Base-by-base conservation (phyloP, 805 yeast species). In the Candida nemodendra region DNA sequence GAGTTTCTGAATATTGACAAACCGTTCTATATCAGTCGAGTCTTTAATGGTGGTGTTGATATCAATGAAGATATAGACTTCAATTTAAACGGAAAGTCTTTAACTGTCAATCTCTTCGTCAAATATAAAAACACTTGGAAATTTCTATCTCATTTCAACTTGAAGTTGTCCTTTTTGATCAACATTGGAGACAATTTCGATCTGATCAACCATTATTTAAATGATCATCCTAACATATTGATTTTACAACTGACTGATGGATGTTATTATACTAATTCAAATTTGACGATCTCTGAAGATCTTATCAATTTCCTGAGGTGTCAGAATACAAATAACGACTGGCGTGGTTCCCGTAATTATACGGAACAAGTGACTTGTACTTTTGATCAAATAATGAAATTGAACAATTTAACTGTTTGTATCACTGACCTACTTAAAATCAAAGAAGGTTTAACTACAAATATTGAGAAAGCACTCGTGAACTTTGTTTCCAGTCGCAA, bases 371-470 rank as follows among this genome's bases (percentile, higher is more conserved):
- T 8, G 2, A 56, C 68, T 1, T 57, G 69, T 36, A 51, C 65
- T 0, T 69, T 61, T 44, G 73, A 68, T 38, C 65, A 63, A 18
- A 56, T 66, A 9, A 66, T 69, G 72, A 68, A 66, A 35, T 36
- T 69, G 41, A 66, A 66, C 34, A 67, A 67, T 21, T 45, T 65
- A 11, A 63, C 65, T 12, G 42, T 56, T 13, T 64, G 69, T 34
- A 56, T 66, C 9, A 53, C 57, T 21, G 74, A 69, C 35, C 36
- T 66, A 8, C 14, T 51, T 4, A 27, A 39, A 5, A 47, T 52
- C 8, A 56, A 51, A 17, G 35, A 28, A 13, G 39, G 36, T 5
- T 33, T 58, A 5, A 34, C 34, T 1, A 17, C 19, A 5, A 34
- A 38, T 16, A 38, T 47, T 4, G 47, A 43, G 12, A 9, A 11